A percentile compares a stretch with the other conserved stretches of the same genome.
phyloP scores from a whole-genome alignment of 2,329 filamentous ascomycete species.

The Berkeleyomyces rouxiae region DNA sequence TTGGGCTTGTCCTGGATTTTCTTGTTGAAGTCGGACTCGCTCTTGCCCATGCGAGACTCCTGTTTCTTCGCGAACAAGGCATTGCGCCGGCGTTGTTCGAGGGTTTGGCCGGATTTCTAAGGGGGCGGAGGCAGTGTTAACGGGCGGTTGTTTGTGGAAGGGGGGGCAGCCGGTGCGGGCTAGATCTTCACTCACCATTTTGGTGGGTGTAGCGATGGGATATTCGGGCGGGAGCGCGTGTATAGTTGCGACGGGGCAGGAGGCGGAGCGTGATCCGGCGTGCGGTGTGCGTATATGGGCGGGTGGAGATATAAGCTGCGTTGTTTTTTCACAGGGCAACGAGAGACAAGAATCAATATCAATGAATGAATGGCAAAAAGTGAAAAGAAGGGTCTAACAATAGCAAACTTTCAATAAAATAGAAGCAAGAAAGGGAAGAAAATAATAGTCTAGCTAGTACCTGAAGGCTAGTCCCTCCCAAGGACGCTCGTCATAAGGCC shows the following conservation, averaged over 20 bases:
- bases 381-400: neutral
- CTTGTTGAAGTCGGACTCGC: conserved; percentile 47
- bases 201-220: conserved; percentile 2
- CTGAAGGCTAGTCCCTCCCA: no score
- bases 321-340: neutral
- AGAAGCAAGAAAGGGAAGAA: neutral
- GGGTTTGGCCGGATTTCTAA: conserved; percentile 42
- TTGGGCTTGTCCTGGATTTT: conserved; percentile 36
- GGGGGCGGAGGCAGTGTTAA: conserved; percentile 2
- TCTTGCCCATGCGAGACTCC: conserved; percentile 58
- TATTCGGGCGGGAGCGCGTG: neutral
- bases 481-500: neutral
- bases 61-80: conserved; percentile 60
- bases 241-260: neutral
- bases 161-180: neutral
- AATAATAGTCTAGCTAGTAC: no score
- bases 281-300: neutral
- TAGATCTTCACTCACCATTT: conserved; percentile 14
- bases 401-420: neutral
- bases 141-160: neutral
- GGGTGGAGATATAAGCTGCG: neutral
- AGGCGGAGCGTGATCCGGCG: neutral
- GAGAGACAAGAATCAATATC: neutral
- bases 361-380: neutral
- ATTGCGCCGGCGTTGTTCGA: conserved; percentile 67